Evolutionary conservation across 2,329 filamentous ascomycete species (phyloP), one percentile per base, ranked within the genome.

Genomic region (Botryotinia calthae): DNA sequence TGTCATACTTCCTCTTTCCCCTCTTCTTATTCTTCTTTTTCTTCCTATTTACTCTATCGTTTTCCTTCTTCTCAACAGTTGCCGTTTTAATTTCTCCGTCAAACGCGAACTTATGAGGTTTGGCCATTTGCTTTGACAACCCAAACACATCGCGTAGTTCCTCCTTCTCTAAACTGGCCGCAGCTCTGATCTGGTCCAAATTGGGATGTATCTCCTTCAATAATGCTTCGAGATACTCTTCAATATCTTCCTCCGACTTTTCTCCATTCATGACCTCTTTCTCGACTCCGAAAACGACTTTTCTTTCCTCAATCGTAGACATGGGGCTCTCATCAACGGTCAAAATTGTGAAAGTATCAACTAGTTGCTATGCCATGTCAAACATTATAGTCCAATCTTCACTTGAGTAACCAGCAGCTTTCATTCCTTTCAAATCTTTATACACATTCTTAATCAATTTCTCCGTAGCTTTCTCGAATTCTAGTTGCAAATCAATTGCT

Each of bases 161-260:
- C 37, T 68, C 18, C 7, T 56, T 5, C 28, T 56, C 34, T 18
- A 56, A 56, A 6, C 34, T 20, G 56, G 37, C 34, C 9, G n/a
- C 37, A 22, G 51, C n/a, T 16, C 1, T 56, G 12, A 56, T 68
- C 14, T 68, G n/a, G 42, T 68, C 18, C 34, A 68, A 22, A 44
- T 68, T 31, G 28, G 37, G 51, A 44, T 68, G 18, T 12, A 68
- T 56, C 48, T 68, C 65, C 51, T 14, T 68, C 25, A 68, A 31
- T 16, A 68, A 56, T 58, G 9, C 5, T 42, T 68, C 65, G n/a
- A 68, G 40, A 1, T 31, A 22, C 6, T 31, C 34, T n/a, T 67
- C 65, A 6, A 66, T 40, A 28, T 40, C 46, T 40, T 54, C 31
- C 22, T 66, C 63, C 5, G n/a, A 10, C 10, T 25, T 1, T 37